These are phyloP conservation scores for Trypanosoma caninum DNA, from an alignment of 208 protist species.

Conservation along the genomic window DNA sequence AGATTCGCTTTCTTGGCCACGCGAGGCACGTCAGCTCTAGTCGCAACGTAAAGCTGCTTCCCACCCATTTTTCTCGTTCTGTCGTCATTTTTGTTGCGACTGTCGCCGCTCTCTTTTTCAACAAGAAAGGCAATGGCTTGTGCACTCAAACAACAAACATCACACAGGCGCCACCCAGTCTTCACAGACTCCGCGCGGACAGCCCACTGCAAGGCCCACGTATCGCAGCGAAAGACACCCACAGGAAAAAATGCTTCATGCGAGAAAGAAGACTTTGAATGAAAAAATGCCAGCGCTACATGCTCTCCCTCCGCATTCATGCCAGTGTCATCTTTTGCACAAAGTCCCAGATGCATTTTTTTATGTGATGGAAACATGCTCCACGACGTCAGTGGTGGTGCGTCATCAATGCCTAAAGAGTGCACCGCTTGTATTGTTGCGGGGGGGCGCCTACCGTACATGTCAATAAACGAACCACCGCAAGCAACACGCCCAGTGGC, in stretches of 20 bases:
- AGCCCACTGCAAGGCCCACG: constrained; percentile 74
- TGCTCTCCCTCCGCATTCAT: constrained; percentile 34
- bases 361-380: constrained; percentile 12
- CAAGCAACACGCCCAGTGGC: constrained; percentile 16
- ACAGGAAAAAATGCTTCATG: constrained; percentile 39
- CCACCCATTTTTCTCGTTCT: not conserved
- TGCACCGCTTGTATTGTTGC: constrained; percentile 10
- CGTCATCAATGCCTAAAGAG: not conserved
- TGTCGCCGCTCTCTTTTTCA: not conserved
- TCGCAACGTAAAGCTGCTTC: constrained; percentile 20
- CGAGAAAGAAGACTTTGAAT: not conserved
- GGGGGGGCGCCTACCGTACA: constrained; percentile 16
- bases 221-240: constrained; percentile 73
- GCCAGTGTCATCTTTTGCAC: not conserved
- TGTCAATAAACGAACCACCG: constrained; percentile 19
- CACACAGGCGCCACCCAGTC: not conserved
- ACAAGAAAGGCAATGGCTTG: constrained; percentile 15
- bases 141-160: constrained; percentile 20
- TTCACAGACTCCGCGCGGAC: constrained; percentile 17
- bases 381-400: constrained; percentile 17
- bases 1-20: constrained; percentile 12
- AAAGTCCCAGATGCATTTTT: not conserved
- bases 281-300: constrained; percentile 38
- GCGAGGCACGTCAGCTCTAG: constrained; percentile 14
- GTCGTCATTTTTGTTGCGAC: not conserved